Base-by-base conservation (phyloP, 805 yeast genomes). In the Komagataella phaffii region DNA sequence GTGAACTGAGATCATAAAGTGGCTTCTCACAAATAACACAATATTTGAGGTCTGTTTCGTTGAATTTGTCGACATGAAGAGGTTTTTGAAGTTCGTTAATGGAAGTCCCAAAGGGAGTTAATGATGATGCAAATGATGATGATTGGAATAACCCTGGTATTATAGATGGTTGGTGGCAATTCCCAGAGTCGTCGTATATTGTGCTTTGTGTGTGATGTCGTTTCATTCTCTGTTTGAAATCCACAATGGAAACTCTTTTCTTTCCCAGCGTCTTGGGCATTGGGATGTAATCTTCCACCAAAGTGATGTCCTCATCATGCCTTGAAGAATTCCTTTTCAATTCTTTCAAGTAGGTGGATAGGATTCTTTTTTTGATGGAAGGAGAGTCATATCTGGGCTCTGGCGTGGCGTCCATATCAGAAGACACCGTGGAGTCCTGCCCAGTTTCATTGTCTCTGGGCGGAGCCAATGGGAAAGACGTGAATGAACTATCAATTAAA, bases 11-110 rank as follows among this genome's bases (percentile, higher is more conserved):
- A 53, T 83, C 88, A 61, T 83, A 84, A 24, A 84, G 61, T 14
- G 88, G 86, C 51, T 74, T 76, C 44, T 82, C 87, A 62, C 91
- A 84, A 10, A 84, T 67, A n/a, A 81, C 78, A 60, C 91, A 84
- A 58, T 76, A 65, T 54, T 72, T 73, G 56, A 47, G 24, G 54
- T 67, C 68, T 45, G 65, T 56, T 10, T 72, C 74, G 0, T 73
- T 73, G 43, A 69, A 61, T 49, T 63, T 62, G 40, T 30, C 40
- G 17, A 44, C 55, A 48, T 12, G 24, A 30, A 46, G 45, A 19
- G 24, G 49, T 24, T 50, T 45, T 73, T 72, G 57, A 66, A 66
- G 43, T 70, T 66, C 14, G n/a, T 45, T 64, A 48, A 24, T 30
- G 7, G 46, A 43, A 12, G 58, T 49, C 19, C 53, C 57, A 44